phyloP scores from a whole-genome alignment of 352 stramenopile species.

The Ophiocytium majus region DNA sequence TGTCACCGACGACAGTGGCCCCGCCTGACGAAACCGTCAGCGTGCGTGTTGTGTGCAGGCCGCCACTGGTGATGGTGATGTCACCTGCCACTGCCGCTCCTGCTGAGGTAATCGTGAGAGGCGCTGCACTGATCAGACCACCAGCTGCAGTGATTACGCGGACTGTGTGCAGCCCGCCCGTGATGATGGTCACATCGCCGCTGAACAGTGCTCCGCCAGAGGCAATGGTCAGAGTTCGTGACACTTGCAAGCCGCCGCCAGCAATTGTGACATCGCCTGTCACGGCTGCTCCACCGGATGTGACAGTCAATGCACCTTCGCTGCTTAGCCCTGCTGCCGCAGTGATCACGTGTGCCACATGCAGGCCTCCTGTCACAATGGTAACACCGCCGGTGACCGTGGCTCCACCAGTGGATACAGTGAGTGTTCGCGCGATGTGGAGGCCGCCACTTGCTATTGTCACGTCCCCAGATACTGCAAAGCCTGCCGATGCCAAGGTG shows the following conservation, averaged over 20 bases:
- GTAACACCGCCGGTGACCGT: background rate
- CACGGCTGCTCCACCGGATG: background rate
- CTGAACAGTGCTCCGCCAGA: background rate
- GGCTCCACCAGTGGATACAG: background rate
- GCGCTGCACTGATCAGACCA: background rate
- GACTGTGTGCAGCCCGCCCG: background rate
- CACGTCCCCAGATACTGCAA: background rate
- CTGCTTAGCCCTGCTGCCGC: background rate
- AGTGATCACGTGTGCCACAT: background rate
- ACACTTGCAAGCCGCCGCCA: background rate
- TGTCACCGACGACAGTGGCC: background rate
- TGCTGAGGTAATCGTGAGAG: background rate
- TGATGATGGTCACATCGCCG: background rate
- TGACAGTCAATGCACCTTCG: background rate
- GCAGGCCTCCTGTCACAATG: background rate
- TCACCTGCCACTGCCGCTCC: background rate
- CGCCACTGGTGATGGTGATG: background rate
- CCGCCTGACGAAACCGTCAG: slow-evolving; percentile 1
- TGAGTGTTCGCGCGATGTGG: background rate
- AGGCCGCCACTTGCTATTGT: background rate
- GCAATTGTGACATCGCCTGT: background rate
- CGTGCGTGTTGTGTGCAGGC: background rate
- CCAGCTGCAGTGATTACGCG: background rate
- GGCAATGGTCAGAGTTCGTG: background rate
- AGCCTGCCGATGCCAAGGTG: background rate